These are phyloP conservation scores for Cyberlindnera xylosilytica DNA, from an alignment of 805 yeast species.

Conservation along the genomic window DNA sequence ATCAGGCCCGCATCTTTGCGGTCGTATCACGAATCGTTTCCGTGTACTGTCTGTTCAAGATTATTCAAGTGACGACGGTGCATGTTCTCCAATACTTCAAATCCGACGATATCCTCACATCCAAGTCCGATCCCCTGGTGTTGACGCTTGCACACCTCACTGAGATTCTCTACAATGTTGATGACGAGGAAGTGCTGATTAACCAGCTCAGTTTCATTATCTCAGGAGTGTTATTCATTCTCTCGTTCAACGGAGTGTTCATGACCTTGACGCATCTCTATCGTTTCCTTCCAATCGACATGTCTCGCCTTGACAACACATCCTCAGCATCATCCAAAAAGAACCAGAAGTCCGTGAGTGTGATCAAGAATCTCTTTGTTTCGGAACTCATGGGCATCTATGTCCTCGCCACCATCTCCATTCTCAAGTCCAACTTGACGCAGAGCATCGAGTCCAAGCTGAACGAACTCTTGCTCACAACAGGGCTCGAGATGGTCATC, in stretches of 20 bases:
- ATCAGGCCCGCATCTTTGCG: background rate
- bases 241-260: slow-evolving; percentile 63
- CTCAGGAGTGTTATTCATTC: slow-evolving; percentile 55
- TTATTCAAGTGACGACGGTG: slow-evolving; percentile 29
- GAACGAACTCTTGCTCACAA: slow-evolving; percentile 29
- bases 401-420: slow-evolving; percentile 37
- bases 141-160: slow-evolving; percentile 34
- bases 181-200: slow-evolving; percentile 34
- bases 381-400: slow-evolving; percentile 38
- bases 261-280: slow-evolving; percentile 55
- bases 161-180: slow-evolving; percentile 31
- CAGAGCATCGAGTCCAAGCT: slow-evolving; percentile 31
- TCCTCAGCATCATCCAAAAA: slow-evolving; percentile 1
- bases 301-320: slow-evolving; percentile 24
- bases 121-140: slow-evolving; percentile 36
- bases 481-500: slow-evolving; percentile 16
- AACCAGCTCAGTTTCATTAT: slow-evolving; percentile 44
- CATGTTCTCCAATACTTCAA: slow-evolving; percentile 26
- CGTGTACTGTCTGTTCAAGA: slow-evolving; percentile 36
- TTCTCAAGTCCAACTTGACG: slow-evolving; percentile 38
- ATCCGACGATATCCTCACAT: slow-evolving; percentile 11
- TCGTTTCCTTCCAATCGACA: slow-evolving; percentile 34
- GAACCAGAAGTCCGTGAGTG: slow-evolving; percentile 29
- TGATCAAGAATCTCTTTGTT: slow-evolving; percentile 37
- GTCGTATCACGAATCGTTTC: slow-evolving; percentile 21